A percentile compares a stretch with the other conserved stretches of the same genome.
phyloP scores from a whole-genome alignment of 2,329 filamentous ascomycete genomes.

The Cryphonectria radicalis region DNA sequence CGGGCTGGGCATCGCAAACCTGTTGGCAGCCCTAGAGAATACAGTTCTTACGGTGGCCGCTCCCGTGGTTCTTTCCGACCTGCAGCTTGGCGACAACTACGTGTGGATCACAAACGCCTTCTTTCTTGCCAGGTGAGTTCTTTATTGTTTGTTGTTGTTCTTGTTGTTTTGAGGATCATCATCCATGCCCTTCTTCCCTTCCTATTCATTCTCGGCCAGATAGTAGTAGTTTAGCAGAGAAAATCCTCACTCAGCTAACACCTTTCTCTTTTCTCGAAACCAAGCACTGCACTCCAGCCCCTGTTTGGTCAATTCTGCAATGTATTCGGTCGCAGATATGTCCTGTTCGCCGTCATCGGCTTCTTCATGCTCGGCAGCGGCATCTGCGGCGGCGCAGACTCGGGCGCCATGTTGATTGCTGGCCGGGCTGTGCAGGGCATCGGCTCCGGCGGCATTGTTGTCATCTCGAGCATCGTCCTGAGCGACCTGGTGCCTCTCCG shows the following conservation, averaged over 20 bases:
- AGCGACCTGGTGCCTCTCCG: slow-evolving; percentile 33
- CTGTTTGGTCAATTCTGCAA: slow-evolving; percentile 55
- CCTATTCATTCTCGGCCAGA: not conserved
- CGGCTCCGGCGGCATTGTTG: slow-evolving; percentile 39
- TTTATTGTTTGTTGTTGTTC: no score
- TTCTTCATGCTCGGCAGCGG: slow-evolving; percentile 57
- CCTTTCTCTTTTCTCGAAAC: no score
- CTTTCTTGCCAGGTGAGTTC: slow-evolving; percentile 31
- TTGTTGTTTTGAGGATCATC: no score
- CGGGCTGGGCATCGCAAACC: slow-evolving; percentile 30
- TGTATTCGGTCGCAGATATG: slow-evolving; percentile 53
- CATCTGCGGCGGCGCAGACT: slow-evolving; percentile 50
- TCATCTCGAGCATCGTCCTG: slow-evolving; percentile 31
- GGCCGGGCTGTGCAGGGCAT: slow-evolving; percentile 52
- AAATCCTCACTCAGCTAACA: not conserved
- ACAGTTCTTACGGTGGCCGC: slow-evolving; percentile 36
- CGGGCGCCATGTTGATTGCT: slow-evolving; percentile 50
- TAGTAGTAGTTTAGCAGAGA: no score
- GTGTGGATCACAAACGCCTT: slow-evolving; percentile 38
- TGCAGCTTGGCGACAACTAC: slow-evolving; percentile 34
- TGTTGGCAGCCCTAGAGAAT: slow-evolving; percentile 36
- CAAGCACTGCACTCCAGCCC: slow-evolving; percentile 46
- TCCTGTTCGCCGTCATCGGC: slow-evolving; percentile 21
- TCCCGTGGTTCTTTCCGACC: slow-evolving; percentile 34
- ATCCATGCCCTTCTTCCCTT: not conserved